Conservation (phyloP, 164 flowering plant genomes). For the Chloranthus sessilifolius region DNA sequence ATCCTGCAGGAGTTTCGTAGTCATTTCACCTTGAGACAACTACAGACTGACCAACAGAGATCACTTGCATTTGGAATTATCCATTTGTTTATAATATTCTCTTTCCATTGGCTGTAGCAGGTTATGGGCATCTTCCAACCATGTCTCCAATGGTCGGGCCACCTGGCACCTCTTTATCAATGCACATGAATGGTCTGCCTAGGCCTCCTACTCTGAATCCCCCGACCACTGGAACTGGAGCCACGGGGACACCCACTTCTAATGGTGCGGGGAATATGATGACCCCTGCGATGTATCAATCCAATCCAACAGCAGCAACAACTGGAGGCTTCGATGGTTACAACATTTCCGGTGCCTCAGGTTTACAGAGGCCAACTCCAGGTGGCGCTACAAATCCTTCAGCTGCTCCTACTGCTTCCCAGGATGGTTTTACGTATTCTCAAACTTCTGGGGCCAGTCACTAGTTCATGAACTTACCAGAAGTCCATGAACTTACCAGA, state of each 20-base stretch:
- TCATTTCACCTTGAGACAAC: too few species aligned
- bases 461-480: too few species aligned
- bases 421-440: conserved; percentile 18
- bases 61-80: too few species aligned
- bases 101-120: conserved; percentile 20
- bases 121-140: conserved; percentile 35
- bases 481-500: too few species aligned
- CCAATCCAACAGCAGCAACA: conserved; percentile 34
- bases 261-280: conserved; percentile 37
- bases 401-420: neutral
- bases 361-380: conserved; percentile 14
- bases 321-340: conserved; percentile 39
- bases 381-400: conserved; percentile 12
- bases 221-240: conserved; percentile 37
- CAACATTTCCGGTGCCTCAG: conserved; percentile 15
- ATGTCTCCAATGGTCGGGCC: conserved; percentile 53
- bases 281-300: conserved; percentile 36
- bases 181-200: conserved; percentile 44
- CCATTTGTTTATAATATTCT: too few species aligned
- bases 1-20: too few species aligned
- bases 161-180: conserved; percentile 54
- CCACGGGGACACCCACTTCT: conserved; percentile 28
- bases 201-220: conserved; percentile 35
- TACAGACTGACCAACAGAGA: too few species aligned
- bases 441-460: conserved; percentile 34